phyloP scores from a whole-genome alignment of 345 rosid genomes.

The Dimocarpus longan region DNA sequence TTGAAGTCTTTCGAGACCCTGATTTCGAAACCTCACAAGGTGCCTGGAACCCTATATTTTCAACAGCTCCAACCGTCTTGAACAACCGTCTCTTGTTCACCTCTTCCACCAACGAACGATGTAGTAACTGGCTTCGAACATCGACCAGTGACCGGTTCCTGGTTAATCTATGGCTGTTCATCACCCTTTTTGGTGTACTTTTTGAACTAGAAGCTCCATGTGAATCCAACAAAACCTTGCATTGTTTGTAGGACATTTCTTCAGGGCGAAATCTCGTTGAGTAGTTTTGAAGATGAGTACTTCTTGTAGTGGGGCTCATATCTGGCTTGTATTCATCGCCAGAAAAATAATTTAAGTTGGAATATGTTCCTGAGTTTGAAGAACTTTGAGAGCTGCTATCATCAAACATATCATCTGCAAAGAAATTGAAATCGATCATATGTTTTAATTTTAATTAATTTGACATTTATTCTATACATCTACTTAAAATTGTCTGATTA shows the following conservation, averaged over 20 bases:
- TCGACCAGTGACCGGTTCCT: slow-evolving; percentile 74
- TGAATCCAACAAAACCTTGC: slow-evolving; percentile 37
- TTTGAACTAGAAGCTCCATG: slow-evolving; percentile 43
- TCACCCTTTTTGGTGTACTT: slow-evolving; percentile 25
- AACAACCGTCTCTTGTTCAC: slow-evolving; percentile 55
- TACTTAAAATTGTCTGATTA: too few species aligned
- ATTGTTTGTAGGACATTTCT: slow-evolving; percentile 43
- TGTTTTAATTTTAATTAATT: background rate
- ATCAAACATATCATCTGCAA: slow-evolving; percentile 67
- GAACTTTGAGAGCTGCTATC: slow-evolving; percentile 72
- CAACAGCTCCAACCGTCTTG: slow-evolving; percentile 79
- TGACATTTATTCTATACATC: background rate
- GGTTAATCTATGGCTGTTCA: slow-evolving; percentile 40
- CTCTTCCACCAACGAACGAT: slow-evolving; percentile 64
- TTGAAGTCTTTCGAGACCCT: slow-evolving; percentile 22
- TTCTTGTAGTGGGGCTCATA: slow-evolving; percentile 29
- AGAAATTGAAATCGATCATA: slow-evolving; percentile 1
- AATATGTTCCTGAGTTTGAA: slow-evolving; percentile 60
- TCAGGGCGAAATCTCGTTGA: slow-evolving; percentile 59
- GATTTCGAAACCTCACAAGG: slow-evolving; percentile 47
- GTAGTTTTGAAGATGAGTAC: slow-evolving; percentile 23
- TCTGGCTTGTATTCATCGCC: slow-evolving; percentile 48
- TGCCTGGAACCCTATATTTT: slow-evolving; percentile 66
- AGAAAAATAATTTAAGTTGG: slow-evolving; percentile 52
- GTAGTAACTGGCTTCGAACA: slow-evolving; percentile 58